A percentile compares a stretch with the other conserved stretches of the same genome.
These are phyloP conservation scores for Neospora caninum DNA, from an alignment of 169 alveolate genomes.

Conservation along the genomic window DNA sequence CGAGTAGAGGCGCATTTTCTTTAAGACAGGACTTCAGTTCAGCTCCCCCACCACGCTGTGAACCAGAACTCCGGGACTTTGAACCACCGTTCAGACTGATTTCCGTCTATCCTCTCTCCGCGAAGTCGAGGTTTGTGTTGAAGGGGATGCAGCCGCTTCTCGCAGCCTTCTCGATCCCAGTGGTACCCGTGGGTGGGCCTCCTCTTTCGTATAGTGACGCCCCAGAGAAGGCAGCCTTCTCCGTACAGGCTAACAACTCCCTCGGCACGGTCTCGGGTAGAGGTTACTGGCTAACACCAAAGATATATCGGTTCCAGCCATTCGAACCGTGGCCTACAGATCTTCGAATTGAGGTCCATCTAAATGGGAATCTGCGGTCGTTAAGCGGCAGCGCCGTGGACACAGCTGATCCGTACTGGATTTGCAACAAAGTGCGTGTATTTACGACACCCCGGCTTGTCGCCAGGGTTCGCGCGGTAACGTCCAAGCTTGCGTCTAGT, in stretches of 20 bases:
- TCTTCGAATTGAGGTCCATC: neutral
- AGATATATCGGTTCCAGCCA: neutral
- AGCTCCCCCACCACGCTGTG: too few species aligned
- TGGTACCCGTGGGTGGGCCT: slow-evolving; percentile 3
- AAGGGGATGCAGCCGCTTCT: neutral
- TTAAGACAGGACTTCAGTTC: too few species aligned
- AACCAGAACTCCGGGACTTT: neutral
- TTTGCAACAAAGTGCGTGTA: neutral
- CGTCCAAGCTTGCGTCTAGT: slow-evolving; percentile 24
- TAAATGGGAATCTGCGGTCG: neutral
- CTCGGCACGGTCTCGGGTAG: slow-evolving; percentile 19
- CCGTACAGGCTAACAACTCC: neutral
- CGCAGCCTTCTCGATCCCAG: neutral
- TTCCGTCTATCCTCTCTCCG: neutral
- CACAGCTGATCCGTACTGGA: slow-evolving; percentile 19
- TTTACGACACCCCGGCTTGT: slow-evolving; percentile 12
- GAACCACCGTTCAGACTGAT: slow-evolving; percentile 6
- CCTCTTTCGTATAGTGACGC: neutral
- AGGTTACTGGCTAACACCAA: neutral
- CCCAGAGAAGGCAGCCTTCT: slow-evolving; percentile 13
- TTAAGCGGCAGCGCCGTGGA: slow-evolving; percentile 2
- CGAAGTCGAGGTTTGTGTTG: neutral
- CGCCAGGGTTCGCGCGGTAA: neutral
- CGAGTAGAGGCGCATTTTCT: too few species aligned
- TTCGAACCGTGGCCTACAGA: slow-evolving; percentile 6